Evolutionary conservation across 2,329 filamentous ascomycete species (phyloP), one percentile per base, ranked within the genome.

Genomic region (Alternaria alternata): DNA sequence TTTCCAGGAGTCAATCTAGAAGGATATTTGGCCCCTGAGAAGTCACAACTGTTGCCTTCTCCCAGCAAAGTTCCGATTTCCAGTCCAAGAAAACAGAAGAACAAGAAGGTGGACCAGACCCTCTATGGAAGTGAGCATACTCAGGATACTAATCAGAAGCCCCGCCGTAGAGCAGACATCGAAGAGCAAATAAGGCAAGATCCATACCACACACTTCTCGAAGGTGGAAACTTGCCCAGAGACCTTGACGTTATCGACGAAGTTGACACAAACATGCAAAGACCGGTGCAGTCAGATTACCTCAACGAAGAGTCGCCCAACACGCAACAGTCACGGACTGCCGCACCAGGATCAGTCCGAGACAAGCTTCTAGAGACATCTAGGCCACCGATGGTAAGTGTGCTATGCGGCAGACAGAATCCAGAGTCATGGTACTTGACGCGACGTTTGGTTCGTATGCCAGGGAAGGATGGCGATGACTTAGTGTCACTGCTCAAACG

Each of bases 341-440:
- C 7, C 28, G n/a, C n/a, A 14, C 49, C 34, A 6, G n/a, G 7
- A 14, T 34, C 34, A 2, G n/a, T 28, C 18, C 6, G 7, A 36
- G 2, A 38, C n/a, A 8, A 1, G 6, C 20, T 16, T 51, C 7
- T 28, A 3, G 5, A 26, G 9, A 8, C 4, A 6, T 11, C 24
- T 22, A 51, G 36, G 12, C 49, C 18, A 20, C 42, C 44, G 2
- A 54, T 51, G 47, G 11, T 38, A 16, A 49, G 41, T 11, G 20
- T 59, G 0, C 39, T 62, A 7, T 24, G 49, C 36, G 56, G 56
- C 4, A 32, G 11, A 2, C 49, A 51, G 16, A 7, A 51, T 24
- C 22, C 49, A 16, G 11, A 28, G 5, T 57, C 54, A 2, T 39
- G 41, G 20, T 61, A 57, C 14, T 38, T 61, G 18, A 52, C 54